Evolutionary conservation across 371 early-diverging fungal species (phyloP).

Genomic region (Mortierella sp.): DNA sequence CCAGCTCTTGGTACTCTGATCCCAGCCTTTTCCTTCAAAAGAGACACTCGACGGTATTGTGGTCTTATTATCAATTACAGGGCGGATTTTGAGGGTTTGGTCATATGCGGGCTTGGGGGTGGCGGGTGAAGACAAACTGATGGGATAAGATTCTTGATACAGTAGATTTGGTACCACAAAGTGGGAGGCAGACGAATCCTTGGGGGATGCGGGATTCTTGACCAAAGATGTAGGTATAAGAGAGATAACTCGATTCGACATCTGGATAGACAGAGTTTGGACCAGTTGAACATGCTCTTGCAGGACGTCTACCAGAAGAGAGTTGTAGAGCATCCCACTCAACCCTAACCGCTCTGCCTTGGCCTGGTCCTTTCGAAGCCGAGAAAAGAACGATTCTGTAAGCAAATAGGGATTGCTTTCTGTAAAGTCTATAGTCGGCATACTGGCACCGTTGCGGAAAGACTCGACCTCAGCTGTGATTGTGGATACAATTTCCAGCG

Average conservation of each 20-base stretch:
- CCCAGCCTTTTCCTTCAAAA: neutral
- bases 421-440: neutral
- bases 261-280: neutral
- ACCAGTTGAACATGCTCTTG: conserved; percentile 11
- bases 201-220: neutral
- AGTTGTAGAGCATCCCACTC: neutral
- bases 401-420: neutral
- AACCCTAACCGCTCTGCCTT: conserved; percentile 5
- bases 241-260: conserved; percentile 3
- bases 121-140: neutral
- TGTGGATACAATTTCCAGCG: neutral
- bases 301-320: conserved; percentile 4
- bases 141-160: neutral
- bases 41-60: neutral
- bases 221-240: neutral
- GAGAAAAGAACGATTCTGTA: neutral
- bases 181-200: neutral
- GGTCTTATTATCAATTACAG: no score
- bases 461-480: neutral
- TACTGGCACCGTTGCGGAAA: neutral
- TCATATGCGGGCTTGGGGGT: neutral
- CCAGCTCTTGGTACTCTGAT: neutral
- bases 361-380: conserved; percentile 1
- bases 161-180: neutral
- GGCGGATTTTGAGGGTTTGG: neutral